Evolutionary conservation across 495 filamentous ascomycete genomes (phyloP).

Genomic region (Aspergillus bertholletiae): DNA sequence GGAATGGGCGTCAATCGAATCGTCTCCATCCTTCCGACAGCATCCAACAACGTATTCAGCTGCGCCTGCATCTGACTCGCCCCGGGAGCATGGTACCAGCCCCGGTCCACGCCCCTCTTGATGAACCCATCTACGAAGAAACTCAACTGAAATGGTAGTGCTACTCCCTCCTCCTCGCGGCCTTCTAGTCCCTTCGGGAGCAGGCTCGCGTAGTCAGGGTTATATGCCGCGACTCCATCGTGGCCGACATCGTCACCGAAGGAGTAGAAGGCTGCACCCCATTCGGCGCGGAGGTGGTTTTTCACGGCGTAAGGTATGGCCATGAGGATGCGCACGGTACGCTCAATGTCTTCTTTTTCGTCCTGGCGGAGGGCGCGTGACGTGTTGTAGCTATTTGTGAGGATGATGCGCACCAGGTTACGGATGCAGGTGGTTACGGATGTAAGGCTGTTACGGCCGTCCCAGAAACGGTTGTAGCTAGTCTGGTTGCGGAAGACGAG

Average conservation of each 20-base stretch:
- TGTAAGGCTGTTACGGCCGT: slow-evolving; percentile 58
- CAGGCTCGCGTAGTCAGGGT: slow-evolving; percentile 58
- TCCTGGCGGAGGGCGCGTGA: slow-evolving; percentile 22
- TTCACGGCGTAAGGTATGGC: slow-evolving; percentile 74
- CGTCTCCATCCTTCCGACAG: slow-evolving; percentile 72
- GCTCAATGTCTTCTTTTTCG: slow-evolving; percentile 60
- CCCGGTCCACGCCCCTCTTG: slow-evolving; percentile 53
- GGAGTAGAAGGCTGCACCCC: slow-evolving; percentile 52
- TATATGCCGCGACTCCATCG: slow-evolving; percentile 45
- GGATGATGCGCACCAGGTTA: slow-evolving; percentile 60
- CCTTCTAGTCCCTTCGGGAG: slow-evolving; percentile 57
- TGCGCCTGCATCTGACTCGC: slow-evolving; percentile 60
- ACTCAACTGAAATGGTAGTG: slow-evolving; percentile 62
- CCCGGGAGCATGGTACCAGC: slow-evolving; percentile 60
- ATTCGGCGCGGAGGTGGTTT: slow-evolving; percentile 71
- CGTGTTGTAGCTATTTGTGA: slow-evolving; percentile 38
- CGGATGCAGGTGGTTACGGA: slow-evolving; percentile 57
- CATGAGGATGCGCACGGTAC: slow-evolving; percentile 56
- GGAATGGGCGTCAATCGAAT: slow-evolving; percentile 70
- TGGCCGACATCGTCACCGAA: slow-evolving; percentile 39
- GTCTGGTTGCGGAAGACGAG: slow-evolving; percentile 76
- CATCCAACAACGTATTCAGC: slow-evolving; percentile 58
- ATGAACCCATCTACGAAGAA: slow-evolving; percentile 70
- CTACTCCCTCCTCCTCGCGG: slow-evolving; percentile 62
- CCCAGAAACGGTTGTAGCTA: slow-evolving; percentile 71